Conservation (phyloP, 2,329 filamentous ascomycete species). For the Lachnellula suecica region DNA sequence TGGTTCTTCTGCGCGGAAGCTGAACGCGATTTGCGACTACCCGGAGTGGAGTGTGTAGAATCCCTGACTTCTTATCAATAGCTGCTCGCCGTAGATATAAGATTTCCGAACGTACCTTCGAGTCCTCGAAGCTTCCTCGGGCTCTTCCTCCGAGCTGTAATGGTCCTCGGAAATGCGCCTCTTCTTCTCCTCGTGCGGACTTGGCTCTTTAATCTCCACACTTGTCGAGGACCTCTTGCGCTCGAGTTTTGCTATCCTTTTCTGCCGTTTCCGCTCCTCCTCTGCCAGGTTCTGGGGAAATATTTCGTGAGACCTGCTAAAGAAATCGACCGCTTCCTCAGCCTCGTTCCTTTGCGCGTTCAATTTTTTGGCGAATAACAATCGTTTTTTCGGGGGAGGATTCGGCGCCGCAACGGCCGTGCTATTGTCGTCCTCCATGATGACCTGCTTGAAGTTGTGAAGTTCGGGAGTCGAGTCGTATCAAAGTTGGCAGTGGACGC, state of each 20-base stretch:
- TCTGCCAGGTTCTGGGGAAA: constrained; percentile 45
- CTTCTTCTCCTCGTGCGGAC: constrained; percentile 25
- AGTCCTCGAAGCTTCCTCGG: not conserved
- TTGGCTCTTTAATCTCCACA: constrained; percentile 22
- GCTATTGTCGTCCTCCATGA: too few relatives aligned
- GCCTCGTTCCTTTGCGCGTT: constrained; percentile 41
- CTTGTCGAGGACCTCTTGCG: constrained; percentile 28
- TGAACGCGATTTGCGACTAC: constrained; percentile 16
- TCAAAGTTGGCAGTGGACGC: too few relatives aligned
- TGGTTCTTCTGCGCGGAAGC: constrained; percentile 3
- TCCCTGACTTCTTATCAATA: constrained; percentile 12
- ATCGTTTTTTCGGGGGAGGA: constrained; percentile 31
- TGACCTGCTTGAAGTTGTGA: too few relatives aligned
- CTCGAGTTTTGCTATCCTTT: constrained; percentile 24
- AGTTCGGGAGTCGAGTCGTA: too few relatives aligned
- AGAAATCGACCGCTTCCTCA: constrained; percentile 42
- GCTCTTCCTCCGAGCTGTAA: constrained; percentile 12
- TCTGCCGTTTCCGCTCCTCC: constrained; percentile 36
- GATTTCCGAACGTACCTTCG: constrained; percentile 9
- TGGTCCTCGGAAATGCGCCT: constrained; percentile 19
- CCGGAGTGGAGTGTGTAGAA: constrained; percentile 21
- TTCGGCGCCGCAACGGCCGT: not conserved
- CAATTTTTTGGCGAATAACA: constrained; percentile 54
- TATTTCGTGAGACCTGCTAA: constrained; percentile 45
- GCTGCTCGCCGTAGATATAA: not conserved